phyloP scores from a whole-genome alignment of 768 basidiomycete genomes.

The Kwoniella heveanensis region DNA sequence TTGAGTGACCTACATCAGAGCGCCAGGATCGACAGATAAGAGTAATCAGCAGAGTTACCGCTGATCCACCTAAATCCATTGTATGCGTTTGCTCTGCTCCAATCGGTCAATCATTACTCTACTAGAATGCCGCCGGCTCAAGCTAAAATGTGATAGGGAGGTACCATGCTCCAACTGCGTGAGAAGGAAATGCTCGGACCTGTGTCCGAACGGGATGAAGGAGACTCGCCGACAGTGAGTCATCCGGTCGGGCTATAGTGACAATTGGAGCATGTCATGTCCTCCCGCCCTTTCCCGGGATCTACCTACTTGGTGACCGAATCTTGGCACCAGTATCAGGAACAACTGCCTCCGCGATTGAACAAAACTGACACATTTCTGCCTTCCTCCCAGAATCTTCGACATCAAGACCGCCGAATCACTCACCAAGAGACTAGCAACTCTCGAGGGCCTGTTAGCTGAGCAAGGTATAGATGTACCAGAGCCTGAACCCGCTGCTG shows the following conservation, averaged over 20 bases:
- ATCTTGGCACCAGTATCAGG: no score
- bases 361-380: background rate
- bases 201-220: constrained; percentile 31
- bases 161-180: constrained; percentile 32
- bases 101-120: no score
- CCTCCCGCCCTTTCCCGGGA: no score
- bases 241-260: no score
- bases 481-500: background rate
- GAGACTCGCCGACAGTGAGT: constrained; percentile 23
- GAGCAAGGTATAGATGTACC: constrained; percentile 21
- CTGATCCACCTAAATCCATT: no score
- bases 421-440: constrained; percentile 6
- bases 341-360: no score
- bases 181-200: constrained; percentile 22
- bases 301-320: no score
- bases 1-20: background rate
- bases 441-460: constrained; percentile 17
- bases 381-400: background rate
- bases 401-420: constrained; percentile 16
- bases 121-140: constrained; percentile 34
- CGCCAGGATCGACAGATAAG: no score
- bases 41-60: no score
- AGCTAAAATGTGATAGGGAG: constrained; percentile 33
- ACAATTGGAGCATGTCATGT: no score
- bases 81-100: no score